Base-by-base conservation (phyloP, 2,329 filamentous ascomycete species). In the Ceratocystis variospora region DNA sequence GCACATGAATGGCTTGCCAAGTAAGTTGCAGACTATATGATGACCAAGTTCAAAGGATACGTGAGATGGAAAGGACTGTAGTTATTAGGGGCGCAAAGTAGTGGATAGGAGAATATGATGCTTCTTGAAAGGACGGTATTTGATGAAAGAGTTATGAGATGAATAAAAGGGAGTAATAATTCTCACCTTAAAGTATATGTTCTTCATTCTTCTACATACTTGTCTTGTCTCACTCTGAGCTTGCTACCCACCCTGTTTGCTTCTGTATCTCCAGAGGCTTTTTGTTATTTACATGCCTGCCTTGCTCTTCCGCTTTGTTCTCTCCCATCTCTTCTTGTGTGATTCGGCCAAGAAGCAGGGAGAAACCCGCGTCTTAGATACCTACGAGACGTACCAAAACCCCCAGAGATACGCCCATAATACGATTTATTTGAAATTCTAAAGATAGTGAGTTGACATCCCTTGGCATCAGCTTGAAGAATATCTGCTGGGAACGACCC, bases 281-380 rank as follows among this genome's bases (percentile, higher is more conserved):
- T 12, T 15, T 17, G 22, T 15, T 57, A 5, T 57, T 41, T 57
- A 57, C 53, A 57, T 57, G 53, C 53, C 53, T 57, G 25, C 25
- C 53, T 8, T 6, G 28, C 25, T 57, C 53, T 15, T 57, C 19
- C 53, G 25, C 1, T n/a, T n/a, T 2, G 7, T 57, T 17, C 53
- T 57, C 25, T 33, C 53, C 53, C 53, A 57, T 33, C 53, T 57
- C 53, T 57, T 57, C 53, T 33, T 57, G 53, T 33, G 53, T 57
- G 53, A 57, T n/a, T 57, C 53, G 7, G 22, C 53, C 53, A 57
- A 57, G 53, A 57, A 57, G 53, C 53, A 57, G 53, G 3, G 53
- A 57, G 53, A 57, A 31, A 25, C 3, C 10, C 31, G 28, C 53
- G 31, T 6, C 15, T 33, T 17, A n/a, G 53, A 17, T 25, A n/a